Percentiles rank a stretch among this genome's conserved stretches.
Evolutionary conservation across 495 filamentous ascomycete genomes (phyloP).

Genomic region (Patellaria atrata): DNA sequence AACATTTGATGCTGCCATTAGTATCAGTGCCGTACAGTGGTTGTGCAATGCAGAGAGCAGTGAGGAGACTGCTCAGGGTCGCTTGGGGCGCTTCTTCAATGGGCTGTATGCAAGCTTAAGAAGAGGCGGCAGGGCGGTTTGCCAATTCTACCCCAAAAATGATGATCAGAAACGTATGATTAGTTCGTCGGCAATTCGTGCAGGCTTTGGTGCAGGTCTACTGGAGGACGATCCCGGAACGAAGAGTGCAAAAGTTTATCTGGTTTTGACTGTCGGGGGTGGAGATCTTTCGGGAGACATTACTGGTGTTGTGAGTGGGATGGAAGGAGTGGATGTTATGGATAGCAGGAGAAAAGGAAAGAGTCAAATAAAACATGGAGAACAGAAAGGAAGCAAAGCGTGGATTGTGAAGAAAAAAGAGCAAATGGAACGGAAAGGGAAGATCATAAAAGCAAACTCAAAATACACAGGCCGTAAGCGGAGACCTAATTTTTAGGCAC

Average conservation of each 20-base stretch:
- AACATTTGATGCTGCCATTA: constrained; percentile 87
- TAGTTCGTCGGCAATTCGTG: constrained; percentile 70
- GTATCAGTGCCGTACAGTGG: constrained; percentile 93
- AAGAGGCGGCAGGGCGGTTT: constrained; percentile 79
- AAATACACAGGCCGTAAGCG: constrained; percentile 90
- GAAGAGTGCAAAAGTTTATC: constrained; percentile 84
- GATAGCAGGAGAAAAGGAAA: constrained; percentile 46
- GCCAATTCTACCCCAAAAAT: constrained; percentile 97
- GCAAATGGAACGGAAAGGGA: constrained; percentile 86
- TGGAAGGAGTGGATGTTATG: constrained; percentile 77
- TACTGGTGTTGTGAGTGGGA: constrained; percentile 66
- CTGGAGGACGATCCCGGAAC: constrained; percentile 91
- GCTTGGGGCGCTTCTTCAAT: constrained; percentile 76
- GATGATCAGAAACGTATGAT: constrained; percentile 86
- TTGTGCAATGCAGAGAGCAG: constrained; percentile 86
- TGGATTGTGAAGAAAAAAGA: constrained; percentile 96
- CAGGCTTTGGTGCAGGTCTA: constrained; percentile 89
- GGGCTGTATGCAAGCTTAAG: constrained; percentile 75
- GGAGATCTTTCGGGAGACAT: constrained; percentile 64
- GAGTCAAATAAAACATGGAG: constrained; percentile 35
- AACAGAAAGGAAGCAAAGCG: constrained; percentile 63
- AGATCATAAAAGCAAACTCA: constrained; percentile 75
- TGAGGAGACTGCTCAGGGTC: constrained; percentile 60
- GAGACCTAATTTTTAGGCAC: constrained; percentile 38
- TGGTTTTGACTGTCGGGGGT: constrained; percentile 86